Evolutionary conservation across 169 alveolate genomes (phyloP), one percentile per base, ranked within the genome.

Genomic region (Eimeria falciformis): DNA sequence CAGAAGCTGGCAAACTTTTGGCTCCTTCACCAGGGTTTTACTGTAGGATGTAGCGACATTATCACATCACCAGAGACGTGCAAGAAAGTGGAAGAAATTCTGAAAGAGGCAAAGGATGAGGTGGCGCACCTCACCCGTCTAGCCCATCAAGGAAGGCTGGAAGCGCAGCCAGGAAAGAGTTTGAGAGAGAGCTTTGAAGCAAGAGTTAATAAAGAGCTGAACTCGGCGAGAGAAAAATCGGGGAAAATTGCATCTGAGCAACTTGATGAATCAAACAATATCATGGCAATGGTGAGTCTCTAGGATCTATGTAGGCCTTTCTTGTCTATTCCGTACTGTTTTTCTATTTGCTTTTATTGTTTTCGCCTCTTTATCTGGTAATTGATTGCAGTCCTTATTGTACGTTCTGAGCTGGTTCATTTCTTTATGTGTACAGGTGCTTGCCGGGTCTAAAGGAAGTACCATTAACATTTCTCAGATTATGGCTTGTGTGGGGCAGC

Each of bases 401-500:
- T 21, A 33, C n/a, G 0, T 68, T 37, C 79, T 12, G 11, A 33
- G 79, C 18, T 37, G 0, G 46, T 68, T 1, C n/a, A 14, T 12
- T 33, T 68, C 77, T 23, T 3, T 62, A 69, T 5, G 23, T 23
- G n/a, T 3, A 37, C 89, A 89, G 94, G 94, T 92, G 86, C 17
- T 97, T 86, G 98, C 99, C 66, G 99, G 99, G 0, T 96, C 99
- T 43, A 99, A 98, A 95, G 99, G 99, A 27, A 96, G 98, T 87
- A 97, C 98, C 14, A 97, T 99, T 47, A 99, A 99, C 96, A 98
- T 98, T 94, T 96, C 99, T 95, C 97, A 95, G 97, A 99, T 99
- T 93, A 98, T 99, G 95, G 99, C 99, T 37, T 99, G 99, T 93
- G 99, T 99, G 25, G 99, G 99, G 0, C 99, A 99, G 95, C 99